Percentiles rank a stretch among this genome's conserved stretches.
phyloP scores from a whole-genome alignment of 352 stramenopile species.

The Phytophthora quininea region DNA sequence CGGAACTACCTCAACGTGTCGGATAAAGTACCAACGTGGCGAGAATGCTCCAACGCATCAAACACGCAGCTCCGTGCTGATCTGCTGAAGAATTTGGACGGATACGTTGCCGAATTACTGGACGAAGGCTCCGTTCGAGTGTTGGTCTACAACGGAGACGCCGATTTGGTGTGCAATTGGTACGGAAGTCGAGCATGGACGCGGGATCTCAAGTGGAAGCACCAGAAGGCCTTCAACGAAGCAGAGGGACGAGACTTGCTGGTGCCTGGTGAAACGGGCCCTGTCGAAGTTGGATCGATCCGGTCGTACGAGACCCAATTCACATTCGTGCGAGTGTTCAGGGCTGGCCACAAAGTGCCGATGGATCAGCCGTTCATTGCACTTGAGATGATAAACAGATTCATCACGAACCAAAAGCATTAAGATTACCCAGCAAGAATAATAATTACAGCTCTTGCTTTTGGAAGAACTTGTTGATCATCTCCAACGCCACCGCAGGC shows the following conservation, averaged over 20 bases:
- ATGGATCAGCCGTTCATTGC: too few species aligned
- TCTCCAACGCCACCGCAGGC: conserved; percentile 84
- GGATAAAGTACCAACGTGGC: conserved; percentile 56
- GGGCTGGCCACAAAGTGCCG: too few species aligned
- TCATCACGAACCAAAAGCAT: too few species aligned
- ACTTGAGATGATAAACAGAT: too few species aligned
- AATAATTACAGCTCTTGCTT: too few species aligned
- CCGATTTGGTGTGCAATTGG: conserved; percentile 55
- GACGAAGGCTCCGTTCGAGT: conserved; percentile 27
- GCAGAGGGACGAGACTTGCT: background rate
- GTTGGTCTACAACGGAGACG: conserved; percentile 38
- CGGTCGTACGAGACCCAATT: too few species aligned
- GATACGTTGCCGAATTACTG: conserved; percentile 30
- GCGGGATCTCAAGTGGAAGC: conserved; percentile 37
- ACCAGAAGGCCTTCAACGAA: conserved; percentile 34
- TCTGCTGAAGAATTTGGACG: conserved; percentile 27
- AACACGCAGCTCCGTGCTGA: conserved; percentile 71
- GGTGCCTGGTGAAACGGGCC: too few species aligned
- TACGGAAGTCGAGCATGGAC: conserved; percentile 44
- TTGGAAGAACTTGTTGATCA: conserved; percentile 90
- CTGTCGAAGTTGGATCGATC: too few species aligned
- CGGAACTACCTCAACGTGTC: conserved; percentile 46
- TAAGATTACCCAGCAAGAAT: too few species aligned
- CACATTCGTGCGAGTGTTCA: too few species aligned
- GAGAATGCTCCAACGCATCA: conserved; percentile 89